Conservation (phyloP, 306 rosid genomes). For the Nissolia schottii region DNA sequence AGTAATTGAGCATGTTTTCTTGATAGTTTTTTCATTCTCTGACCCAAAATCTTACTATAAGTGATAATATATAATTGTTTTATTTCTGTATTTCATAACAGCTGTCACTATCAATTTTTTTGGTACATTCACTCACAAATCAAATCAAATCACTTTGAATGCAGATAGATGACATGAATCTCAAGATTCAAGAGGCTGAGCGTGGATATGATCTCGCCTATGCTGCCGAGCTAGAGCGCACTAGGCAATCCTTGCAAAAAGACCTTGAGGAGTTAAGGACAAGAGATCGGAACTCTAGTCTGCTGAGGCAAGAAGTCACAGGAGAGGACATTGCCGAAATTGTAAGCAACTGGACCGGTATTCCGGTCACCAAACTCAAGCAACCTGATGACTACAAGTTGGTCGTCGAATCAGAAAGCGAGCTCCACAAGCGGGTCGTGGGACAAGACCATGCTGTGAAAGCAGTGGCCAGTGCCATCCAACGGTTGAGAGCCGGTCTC, state of each 20-base stretch:
- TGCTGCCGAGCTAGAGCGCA: slow-evolving; percentile 70
- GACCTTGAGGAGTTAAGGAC: slow-evolving; percentile 52
- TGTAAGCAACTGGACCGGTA: slow-evolving; percentile 82
- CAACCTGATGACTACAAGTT: slow-evolving; percentile 69
- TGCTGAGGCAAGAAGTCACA: slow-evolving; percentile 76
- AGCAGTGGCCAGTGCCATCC: slow-evolving; percentile 69
- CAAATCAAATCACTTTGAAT: no score
- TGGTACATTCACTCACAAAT: no score
- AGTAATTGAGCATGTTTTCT: neutral
- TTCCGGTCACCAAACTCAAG: slow-evolving; percentile 70
- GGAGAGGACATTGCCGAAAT: slow-evolving; percentile 68
- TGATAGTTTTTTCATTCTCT: no score
- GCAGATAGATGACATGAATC: slow-evolving; percentile 62
- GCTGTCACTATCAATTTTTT: no score
- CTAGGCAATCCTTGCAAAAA: slow-evolving; percentile 61
- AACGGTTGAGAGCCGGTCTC: slow-evolving; percentile 73
- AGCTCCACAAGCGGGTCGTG: slow-evolving; percentile 67
- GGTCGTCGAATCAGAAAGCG: slow-evolving; percentile 59
- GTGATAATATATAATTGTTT: no score
- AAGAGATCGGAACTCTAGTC: slow-evolving; percentile 62
- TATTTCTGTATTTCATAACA: no score
- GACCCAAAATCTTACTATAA: no score
- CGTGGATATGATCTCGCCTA: slow-evolving; percentile 71
- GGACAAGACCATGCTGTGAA: slow-evolving; percentile 74
- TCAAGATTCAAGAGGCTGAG: slow-evolving; percentile 80